Evolutionary conservation across 2,329 filamentous ascomycete genomes (phyloP).

Genomic region (Trichoderma sp.): DNA sequence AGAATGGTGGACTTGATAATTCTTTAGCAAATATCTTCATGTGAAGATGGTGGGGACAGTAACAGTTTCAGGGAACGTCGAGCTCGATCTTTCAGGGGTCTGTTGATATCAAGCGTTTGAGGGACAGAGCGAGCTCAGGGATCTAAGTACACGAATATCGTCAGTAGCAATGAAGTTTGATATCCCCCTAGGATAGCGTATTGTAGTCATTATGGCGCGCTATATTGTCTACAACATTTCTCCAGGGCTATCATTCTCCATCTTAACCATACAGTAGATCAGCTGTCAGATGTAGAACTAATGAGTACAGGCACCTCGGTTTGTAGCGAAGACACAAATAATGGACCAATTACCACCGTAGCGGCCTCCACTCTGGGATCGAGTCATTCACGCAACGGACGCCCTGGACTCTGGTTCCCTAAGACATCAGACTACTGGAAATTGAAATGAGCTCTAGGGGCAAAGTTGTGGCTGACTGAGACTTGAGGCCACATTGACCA

Average conservation of each 20-base stretch:
- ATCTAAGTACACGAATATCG: neutral
- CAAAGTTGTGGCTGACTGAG: neutral
- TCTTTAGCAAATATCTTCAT: neutral
- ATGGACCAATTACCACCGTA: neutral
- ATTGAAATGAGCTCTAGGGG: constrained; percentile 6
- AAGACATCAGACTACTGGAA: neutral
- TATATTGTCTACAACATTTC: neutral
- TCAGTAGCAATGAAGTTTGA: neutral
- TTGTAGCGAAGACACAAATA: neutral
- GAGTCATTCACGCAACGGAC: neutral
- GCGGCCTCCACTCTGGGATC: constrained; percentile 3
- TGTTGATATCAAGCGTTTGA: neutral
- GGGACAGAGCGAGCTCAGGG: neutral
- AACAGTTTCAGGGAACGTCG: neutral
- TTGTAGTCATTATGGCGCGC: neutral
- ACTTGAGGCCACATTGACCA: neutral
- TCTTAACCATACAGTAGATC: neutral
- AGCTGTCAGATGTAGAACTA: neutral
- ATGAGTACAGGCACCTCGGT: neutral
- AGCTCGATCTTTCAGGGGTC: neutral
- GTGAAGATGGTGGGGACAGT: neutral
- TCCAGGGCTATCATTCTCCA: neutral
- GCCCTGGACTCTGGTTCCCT: constrained; percentile 2
- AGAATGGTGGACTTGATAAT: neutral
- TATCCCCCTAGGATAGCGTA: neutral